These are phyloP conservation scores for Speleostelium caveatum DNA, from an alignment of 78 protist species.

Conservation along the genomic window DNA sequence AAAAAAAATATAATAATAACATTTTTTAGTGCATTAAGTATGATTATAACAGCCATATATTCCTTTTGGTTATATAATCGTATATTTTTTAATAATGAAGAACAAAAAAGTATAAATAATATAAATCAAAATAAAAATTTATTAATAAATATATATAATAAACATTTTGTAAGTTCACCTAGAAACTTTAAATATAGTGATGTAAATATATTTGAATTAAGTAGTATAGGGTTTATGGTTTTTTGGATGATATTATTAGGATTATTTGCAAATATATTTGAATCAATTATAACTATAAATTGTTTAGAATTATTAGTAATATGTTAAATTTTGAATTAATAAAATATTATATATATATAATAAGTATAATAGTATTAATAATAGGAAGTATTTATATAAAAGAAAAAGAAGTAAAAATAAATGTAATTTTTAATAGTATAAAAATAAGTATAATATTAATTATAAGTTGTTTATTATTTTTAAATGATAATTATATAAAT, in stretches of 20 bases:
- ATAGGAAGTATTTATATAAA: background rate
- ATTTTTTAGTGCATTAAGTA: conserved; percentile 27
- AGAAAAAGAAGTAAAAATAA: background rate
- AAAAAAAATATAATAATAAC: conserved; percentile 18
- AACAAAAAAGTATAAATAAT: background rate
- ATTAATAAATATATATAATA: too few relatives aligned
- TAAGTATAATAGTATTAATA: background rate
- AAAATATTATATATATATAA: background rate
- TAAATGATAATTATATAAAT: background rate
- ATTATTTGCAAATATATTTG: background rate
- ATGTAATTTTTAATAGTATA: background rate
- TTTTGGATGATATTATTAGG: background rate
- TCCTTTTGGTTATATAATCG: conserved; percentile 20
- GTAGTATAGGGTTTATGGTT: background rate
- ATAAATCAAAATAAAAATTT: too few relatives aligned
- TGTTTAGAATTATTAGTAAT: conserved; percentile 4
- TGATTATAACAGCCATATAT: conserved; percentile 8
- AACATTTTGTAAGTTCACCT: background rate
- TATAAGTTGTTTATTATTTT: background rate
- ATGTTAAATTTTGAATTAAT: background rate
- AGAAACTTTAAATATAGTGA: background rate
- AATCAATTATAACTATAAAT: background rate
- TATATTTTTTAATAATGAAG: conserved; percentile 2
- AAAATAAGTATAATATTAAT: background rate
- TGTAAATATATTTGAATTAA: background rate